phyloP scores from a whole-genome alignment of 2,329 filamentous ascomycete species.

The Talaromyces sp. region DNA sequence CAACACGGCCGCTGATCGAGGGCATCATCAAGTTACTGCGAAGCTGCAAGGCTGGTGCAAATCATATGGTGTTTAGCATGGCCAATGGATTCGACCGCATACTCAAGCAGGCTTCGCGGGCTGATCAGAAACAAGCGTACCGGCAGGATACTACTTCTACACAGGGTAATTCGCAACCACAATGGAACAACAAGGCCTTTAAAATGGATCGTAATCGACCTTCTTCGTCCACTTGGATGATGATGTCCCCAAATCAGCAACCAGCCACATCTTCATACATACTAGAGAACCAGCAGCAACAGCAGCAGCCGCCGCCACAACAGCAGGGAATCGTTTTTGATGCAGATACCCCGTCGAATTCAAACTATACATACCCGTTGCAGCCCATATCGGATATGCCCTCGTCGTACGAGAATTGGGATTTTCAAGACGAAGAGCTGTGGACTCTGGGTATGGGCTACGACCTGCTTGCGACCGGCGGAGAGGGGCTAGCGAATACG shows the following conservation, averaged over 20 bases:
- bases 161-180: neutral
- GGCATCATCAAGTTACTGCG: neutral
- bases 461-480: neutral
- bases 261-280: neutral
- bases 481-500: neutral
- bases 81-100: constrained; percentile 3
- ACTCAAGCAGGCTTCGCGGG: constrained; percentile 2
- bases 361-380: neutral
- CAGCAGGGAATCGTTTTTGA: neutral
- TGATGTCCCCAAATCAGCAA: neutral
- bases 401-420: constrained; percentile 4
- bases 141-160: neutral
- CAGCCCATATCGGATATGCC: neutral
- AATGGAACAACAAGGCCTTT: neutral
- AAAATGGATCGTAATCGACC: neutral
- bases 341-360: neutral
- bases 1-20: neutral
- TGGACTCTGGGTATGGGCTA: constrained; percentile 5
- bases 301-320: neutral
- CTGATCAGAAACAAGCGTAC: neutral
- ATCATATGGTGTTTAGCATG: constrained; percentile 5
- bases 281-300: neutral
- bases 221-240: neutral
- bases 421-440: constrained; percentile 7
- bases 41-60: constrained; percentile 1